phyloP scores from a whole-genome alignment of 2,329 filamentous ascomycete genomes.

The Pestalotiopsis sp. region DNA sequence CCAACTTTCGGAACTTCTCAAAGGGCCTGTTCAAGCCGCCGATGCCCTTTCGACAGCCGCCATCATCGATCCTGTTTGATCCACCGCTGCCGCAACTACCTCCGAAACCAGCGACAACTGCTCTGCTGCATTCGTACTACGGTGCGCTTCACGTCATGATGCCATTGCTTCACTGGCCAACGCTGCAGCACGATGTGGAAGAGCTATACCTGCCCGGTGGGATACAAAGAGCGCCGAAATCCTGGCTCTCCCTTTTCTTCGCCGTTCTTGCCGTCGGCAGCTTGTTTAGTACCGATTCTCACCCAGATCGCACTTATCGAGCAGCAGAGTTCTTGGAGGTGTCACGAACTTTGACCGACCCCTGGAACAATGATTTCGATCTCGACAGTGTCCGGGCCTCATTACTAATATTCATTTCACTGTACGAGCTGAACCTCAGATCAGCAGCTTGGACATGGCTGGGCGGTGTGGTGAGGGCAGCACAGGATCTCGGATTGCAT shows the following conservation, averaged over 20 bases:
- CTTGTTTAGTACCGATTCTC: constrained; percentile 66
- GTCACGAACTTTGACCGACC: constrained; percentile 71
- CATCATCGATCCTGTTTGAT: constrained; percentile 47
- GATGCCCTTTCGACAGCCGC: constrained; percentile 62
- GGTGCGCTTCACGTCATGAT: constrained; percentile 77
- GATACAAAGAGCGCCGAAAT: constrained; percentile 61
- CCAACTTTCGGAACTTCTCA: constrained; percentile 73
- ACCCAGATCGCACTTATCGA: constrained; percentile 53
- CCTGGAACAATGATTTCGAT: constrained; percentile 78
- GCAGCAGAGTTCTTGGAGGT: constrained; percentile 70
- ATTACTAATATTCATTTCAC: constrained; percentile 75
- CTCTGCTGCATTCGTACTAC: constrained; percentile 76
- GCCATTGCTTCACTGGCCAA: constrained; percentile 87
- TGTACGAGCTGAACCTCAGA: constrained; percentile 84
- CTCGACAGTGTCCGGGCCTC: constrained; percentile 76
- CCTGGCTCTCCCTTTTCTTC: constrained; percentile 82
- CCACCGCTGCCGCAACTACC: constrained; percentile 68
- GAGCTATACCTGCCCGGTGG: constrained; percentile 70
- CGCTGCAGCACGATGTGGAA: constrained; percentile 76
- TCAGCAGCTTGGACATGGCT: constrained; percentile 87
- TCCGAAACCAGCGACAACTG: constrained; percentile 68
- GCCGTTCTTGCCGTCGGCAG: constrained; percentile 81
- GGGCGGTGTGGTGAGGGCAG: constrained; percentile 75
- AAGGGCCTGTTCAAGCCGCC: constrained; percentile 82
- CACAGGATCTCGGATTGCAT: constrained; percentile 83